Evolutionary conservation across 2,329 filamentous ascomycete genomes (phyloP).

Genomic region (Helminthosporium solani): DNA sequence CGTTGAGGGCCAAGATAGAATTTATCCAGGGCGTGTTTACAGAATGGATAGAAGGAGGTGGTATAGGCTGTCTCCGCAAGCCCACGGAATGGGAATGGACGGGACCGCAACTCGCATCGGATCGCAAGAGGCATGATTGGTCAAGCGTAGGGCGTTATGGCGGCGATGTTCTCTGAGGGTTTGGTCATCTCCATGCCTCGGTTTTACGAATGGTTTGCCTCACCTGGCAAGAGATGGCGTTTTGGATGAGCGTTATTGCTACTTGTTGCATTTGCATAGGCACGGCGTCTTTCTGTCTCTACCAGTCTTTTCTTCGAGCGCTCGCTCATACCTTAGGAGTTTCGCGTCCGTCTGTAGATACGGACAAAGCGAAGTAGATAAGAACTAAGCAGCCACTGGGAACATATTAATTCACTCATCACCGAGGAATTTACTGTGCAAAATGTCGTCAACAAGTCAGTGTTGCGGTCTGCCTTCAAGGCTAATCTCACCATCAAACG

Average conservation of each 20-base stretch:
- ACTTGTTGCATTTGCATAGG: conserved; percentile 35
- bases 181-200: conserved; percentile 6
- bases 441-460: too few species aligned
- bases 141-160: conserved; percentile 52
- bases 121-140: conserved; percentile 49
- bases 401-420: too few species aligned
- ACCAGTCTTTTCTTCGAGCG: conserved; percentile 19
- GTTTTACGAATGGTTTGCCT: neutral
- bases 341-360: conserved; percentile 7
- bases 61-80: conserved; percentile 57
- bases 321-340: conserved; percentile 23
- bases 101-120: conserved; percentile 44
- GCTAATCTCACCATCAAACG: too few species aligned
- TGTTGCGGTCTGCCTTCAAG: too few species aligned
- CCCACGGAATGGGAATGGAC: conserved; percentile 45
- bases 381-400: too few species aligned
- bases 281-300: conserved; percentile 24
- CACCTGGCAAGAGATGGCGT: conserved; percentile 31
- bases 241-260: conserved; percentile 19
- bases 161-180: conserved; percentile 44
- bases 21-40: conserved; percentile 68
- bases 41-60: conserved; percentile 70
- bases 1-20: conserved; percentile 70
- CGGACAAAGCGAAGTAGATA: neutral
- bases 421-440: too few species aligned